Base-by-base conservation (phyloP, 306 rosid genomes). In the Rosa chinensis region DNA sequence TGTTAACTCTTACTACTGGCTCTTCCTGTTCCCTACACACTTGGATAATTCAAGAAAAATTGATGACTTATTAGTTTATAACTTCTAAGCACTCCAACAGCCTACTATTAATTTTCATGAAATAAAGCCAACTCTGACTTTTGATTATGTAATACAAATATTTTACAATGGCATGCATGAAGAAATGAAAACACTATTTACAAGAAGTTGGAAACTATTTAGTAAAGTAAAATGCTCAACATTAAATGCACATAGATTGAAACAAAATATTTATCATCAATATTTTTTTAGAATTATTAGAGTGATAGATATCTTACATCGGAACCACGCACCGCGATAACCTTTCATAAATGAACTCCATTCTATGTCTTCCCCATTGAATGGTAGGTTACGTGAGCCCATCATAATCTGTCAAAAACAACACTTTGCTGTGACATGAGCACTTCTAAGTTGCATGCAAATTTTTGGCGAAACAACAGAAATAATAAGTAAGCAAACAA, bases 321-420 rank as follows among this genome's bases (percentile, higher is more conserved):
- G 87, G 71, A 94, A 94, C 98, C 98, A 94, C 25, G 97, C 89
- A 74, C 97, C 96, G 25, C 97, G 98, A 82, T 11, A 94, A 67
- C 98, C 98, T 37, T 0, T 1, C 67, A 53, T 20, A 81, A 90
- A 92, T 56, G 85, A 55, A 76, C 84, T 84, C 47, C 88, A 82
- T 86, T 94, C 98, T 6, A 84, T 84, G 72, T 49, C 21, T 8
- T 92, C 87, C 21, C 88, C 93, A 74, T 84, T 20, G 79, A 94
- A 92, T 48, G 89, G 92, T 84, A 84, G 82, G 44, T 67, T 72
- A 28, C 23, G 66, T 87, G 79, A 52, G 12, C 14, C 81, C 84
- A 79, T 82, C 58, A 44, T 56, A 25, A 42, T 72, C 61, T 52
- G 45, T 40, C 35, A 76, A 28, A 32, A 72, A 79, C 37, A 43